phyloP scores from a whole-genome alignment of 192 early-diverging fungal species.

The Kickxella alabastrina region DNA sequence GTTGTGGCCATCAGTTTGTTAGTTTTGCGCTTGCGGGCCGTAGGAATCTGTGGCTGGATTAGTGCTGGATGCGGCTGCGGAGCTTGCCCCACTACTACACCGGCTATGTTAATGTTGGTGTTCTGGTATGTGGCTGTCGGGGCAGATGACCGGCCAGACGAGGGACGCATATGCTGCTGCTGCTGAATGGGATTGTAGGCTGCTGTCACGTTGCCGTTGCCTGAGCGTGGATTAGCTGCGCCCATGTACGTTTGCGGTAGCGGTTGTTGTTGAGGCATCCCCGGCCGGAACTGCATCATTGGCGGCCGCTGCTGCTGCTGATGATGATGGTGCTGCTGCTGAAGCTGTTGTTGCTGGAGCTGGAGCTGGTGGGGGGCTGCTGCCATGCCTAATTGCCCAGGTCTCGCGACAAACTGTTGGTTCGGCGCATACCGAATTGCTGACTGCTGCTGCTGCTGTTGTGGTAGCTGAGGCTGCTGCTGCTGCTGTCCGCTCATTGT shows the following conservation, averaged over 20 bases:
- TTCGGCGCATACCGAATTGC: slow-evolving; percentile 29
- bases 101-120: slow-evolving; percentile 18
- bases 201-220: slow-evolving; percentile 25
- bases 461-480: background rate
- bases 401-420: slow-evolving; percentile 25
- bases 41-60: slow-evolving; percentile 15
- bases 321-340: slow-evolving; percentile 15
- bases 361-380: background rate
- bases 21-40: slow-evolving; percentile 7
- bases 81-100: slow-evolving; percentile 19
- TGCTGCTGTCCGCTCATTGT: background rate
- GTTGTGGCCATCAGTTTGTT: no score
- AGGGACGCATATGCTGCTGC: no score
- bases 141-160: no score
- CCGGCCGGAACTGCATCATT: slow-evolving; percentile 31
- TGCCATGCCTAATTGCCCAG: slow-evolving; percentile 9
- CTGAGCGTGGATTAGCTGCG: no score
- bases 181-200: no score
- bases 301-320: slow-evolving; percentile 23
- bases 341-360: slow-evolving; percentile 15
- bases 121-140: no score
- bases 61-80: slow-evolving; percentile 41
- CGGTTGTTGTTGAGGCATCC: slow-evolving; percentile 10
- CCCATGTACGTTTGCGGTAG: no score
- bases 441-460: slow-evolving; percentile 17